Evolutionary conservation across 805 yeast species (phyloP), one percentile per base, ranked within the genome.

Genomic region (Torulaspora microellipsoides): DNA sequence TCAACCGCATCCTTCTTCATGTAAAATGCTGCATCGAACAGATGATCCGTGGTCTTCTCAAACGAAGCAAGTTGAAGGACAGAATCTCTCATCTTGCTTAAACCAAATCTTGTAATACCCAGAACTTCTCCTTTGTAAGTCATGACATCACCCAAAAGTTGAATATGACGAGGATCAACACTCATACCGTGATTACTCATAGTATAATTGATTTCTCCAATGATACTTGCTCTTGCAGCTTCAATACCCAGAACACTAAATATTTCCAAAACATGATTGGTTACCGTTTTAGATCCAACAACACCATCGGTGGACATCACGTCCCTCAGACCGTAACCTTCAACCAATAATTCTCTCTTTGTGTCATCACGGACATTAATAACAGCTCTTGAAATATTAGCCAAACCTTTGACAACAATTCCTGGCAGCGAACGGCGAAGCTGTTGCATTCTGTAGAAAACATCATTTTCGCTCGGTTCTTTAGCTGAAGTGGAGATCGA

Each of bases 161-260:
- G 98, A 64, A 95, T 90, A 66, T 93, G 99, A 74, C 99, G 95
- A 48, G 98, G 99, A 74, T 93, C 99, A 38, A 93, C 97, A 65
- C 95, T 87, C 99, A 93, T 93, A 68, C 99, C 99, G 73, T 93
- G 99, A 68, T 89, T 88, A 62, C 95, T 82, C 99, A 93, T 93
- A 43, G 99, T 93, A 62, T 89, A 89, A 62, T 86, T 95, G 66
- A 93, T 93, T 71, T 93, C 99, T 51, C 81, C 81, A 62, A 93
- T 85, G 63, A 93, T 93, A 55, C 95, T 83, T 0, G 88, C 71
- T 64, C 99, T 77, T 1, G 99, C 99, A 1, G 99, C 99, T 66
- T 93, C 99, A 52, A 93, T 95, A 59, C 99, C 99, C 49, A 93
- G 72, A 4, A 91, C 97, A 51, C 80, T 79, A 54, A 78, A 80